A percentile compares a stretch with the other conserved stretches of the same genome.
These are phyloP conservation scores for Breviolum minutum DNA, from an alignment of 73 alveolate genomes.

Conservation along the genomic window DNA sequence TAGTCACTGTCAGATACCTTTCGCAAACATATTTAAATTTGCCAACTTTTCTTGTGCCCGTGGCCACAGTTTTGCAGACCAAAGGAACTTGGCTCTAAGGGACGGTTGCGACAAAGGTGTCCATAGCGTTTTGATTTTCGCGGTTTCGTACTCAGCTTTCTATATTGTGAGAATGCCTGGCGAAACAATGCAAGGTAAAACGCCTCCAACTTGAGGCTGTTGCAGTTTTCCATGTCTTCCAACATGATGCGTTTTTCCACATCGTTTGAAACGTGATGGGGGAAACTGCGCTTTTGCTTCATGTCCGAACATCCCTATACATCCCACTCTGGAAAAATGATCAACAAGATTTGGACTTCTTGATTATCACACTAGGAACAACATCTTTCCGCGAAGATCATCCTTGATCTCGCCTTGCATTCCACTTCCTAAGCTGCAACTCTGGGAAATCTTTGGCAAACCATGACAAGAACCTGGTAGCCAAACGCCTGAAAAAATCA, in stretches of 20 bases:
- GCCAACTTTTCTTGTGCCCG: too few species aligned
- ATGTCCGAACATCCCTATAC: too few species aligned
- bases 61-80: too few species aligned
- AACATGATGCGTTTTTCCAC: background rate
- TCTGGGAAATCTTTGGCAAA: background rate
- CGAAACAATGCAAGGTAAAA: background rate
- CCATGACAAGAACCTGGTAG: background rate
- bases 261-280: too few species aligned
- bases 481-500: background rate
- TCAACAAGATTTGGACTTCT: too few species aligned
- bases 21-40: too few species aligned
- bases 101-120: constrained; percentile 69
- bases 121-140: constrained; percentile 70
- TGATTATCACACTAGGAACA: too few species aligned
- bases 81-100: constrained; percentile 39
- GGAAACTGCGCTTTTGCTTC: too few species aligned
- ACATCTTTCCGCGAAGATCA: background rate
- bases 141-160: constrained; percentile 56
- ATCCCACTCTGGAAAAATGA: too few species aligned
- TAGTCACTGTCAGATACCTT: too few species aligned
- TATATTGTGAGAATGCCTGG: constrained; percentile 91
- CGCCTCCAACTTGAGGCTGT: too few species aligned
- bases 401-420: constrained; percentile 33
- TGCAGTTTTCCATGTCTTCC: background rate
- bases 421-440: constrained; percentile 74